Evolutionary conservation across 2,329 filamentous ascomycete species (phyloP).

Genomic region (Clarireedia monteithiana): DNA sequence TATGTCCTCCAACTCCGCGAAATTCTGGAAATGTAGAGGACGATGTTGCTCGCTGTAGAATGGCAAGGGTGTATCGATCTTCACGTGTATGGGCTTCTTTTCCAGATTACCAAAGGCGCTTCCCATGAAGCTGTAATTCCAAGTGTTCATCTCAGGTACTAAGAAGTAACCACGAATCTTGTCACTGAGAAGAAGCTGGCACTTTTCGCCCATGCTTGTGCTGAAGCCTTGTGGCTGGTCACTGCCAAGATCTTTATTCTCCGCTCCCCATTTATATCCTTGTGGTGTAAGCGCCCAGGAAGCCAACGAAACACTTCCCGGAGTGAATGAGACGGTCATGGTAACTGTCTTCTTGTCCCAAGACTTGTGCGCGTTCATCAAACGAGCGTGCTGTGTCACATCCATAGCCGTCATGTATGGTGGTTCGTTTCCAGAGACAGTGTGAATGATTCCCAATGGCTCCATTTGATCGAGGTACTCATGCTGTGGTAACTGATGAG

Average conservation of each 20-base stretch:
- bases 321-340: conserved; percentile 93
- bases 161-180: conserved; percentile 95
- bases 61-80: conserved; percentile 80
- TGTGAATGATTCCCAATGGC: conserved; percentile 91
- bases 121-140: conserved; percentile 99
- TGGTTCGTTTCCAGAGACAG: conserved; percentile 86
- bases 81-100: conserved; percentile 86
- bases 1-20: conserved; percentile 93
- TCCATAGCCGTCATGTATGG: conserved; percentile 95
- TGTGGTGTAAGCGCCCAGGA: conserved; percentile 88
- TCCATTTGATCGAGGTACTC: conserved; percentile 83
- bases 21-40: conserved; percentile 93
- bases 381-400: conserved; percentile 84
- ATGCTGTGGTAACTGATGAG: conserved; percentile 83
- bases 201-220: conserved; percentile 88
- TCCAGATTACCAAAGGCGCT: conserved; percentile 79
- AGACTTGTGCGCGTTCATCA: conserved; percentile 73
- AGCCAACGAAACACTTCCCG: conserved; percentile 87
- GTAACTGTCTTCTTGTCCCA: conserved; percentile 90
- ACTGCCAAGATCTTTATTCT: conserved; percentile 87
- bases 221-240: conserved; percentile 93
- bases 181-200: conserved; percentile 85
- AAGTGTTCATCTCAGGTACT: conserved; percentile 79
- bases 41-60: conserved; percentile 93
- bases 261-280: conserved; percentile 93